phyloP scores from a whole-genome alignment of 345 rosid genomes.

The Murraya koenigii region DNA sequence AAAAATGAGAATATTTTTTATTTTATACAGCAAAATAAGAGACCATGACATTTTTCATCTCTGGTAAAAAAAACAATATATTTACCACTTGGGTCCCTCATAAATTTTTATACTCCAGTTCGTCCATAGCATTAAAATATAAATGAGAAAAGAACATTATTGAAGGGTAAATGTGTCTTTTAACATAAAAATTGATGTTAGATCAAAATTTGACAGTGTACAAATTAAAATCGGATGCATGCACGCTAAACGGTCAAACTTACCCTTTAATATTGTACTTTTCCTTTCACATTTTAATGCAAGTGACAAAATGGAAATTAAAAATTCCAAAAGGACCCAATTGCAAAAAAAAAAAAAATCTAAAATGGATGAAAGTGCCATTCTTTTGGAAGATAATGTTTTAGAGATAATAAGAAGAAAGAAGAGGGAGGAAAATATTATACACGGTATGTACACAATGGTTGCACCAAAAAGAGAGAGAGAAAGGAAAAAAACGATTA shows the following conservation, averaged over 20 bases:
- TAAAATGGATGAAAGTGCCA: background rate
- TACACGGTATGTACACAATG: background rate
- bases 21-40: background rate
- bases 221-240: background rate
- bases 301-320: background rate
- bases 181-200: background rate
- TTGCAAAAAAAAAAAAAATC: background rate
- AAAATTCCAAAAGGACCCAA: background rate
- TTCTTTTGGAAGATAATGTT: background rate
- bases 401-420: background rate
- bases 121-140: too few species aligned
- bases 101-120: background rate
- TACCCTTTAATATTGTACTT: background rate
- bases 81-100: background rate
- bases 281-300: background rate
- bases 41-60: background rate
- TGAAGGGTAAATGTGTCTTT: background rate
- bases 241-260: background rate
- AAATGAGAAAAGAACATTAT: too few species aligned
- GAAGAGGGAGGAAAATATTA: background rate
- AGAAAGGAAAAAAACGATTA: too few species aligned
- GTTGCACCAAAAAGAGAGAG: background rate
- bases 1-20: constrained; percentile 1
- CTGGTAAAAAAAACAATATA: background rate
- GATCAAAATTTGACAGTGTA: too few species aligned